These are phyloP conservation scores for Oryza australiensis DNA, from an alignment of 176 grass and related monocot species.

Conservation along the genomic window DNA sequence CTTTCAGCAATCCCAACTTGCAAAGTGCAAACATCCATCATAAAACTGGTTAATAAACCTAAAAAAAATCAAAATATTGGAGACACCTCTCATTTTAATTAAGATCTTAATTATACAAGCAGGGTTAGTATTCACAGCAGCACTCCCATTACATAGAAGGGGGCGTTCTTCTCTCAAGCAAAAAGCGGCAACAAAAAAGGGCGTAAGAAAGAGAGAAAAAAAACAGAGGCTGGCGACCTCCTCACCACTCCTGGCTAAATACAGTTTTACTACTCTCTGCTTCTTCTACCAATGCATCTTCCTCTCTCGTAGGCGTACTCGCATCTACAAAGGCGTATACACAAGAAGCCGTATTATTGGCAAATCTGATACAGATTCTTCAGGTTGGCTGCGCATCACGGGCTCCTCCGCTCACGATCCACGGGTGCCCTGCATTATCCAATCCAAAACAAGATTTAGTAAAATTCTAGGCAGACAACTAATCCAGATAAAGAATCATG, in stretches of 20 bases:
- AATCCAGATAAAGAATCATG: background rate
- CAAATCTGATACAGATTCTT: background rate
- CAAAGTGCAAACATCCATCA: background rate
- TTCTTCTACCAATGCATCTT: background rate
- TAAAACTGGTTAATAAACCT: background rate
- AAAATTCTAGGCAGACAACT: background rate
- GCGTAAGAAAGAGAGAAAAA: background rate
- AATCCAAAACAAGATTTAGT: background rate
- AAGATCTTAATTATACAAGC: slow-evolving; percentile 21
- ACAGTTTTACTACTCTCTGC: slow-evolving; percentile 7
- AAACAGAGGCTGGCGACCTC: background rate
- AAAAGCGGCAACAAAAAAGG: slow-evolving; percentile 20
- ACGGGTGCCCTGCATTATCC: slow-evolving; percentile 58
- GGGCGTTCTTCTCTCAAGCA: slow-evolving; percentile 20
- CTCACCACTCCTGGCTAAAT: slow-evolving; percentile 1
- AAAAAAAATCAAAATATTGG: background rate
- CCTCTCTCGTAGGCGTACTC: background rate
- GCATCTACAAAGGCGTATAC: slow-evolving; percentile 25
- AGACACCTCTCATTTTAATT: background rate
- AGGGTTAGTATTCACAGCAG: slow-evolving; percentile 21
- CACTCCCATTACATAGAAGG: background rate
- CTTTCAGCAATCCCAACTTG: background rate
- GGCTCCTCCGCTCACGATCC: slow-evolving; percentile 62
- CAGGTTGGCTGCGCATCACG: slow-evolving; percentile 39
- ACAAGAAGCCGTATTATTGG: background rate